phyloP scores from a whole-genome alignment of 768 basidiomycete genomes.

The Agaricus bisporus region DNA sequence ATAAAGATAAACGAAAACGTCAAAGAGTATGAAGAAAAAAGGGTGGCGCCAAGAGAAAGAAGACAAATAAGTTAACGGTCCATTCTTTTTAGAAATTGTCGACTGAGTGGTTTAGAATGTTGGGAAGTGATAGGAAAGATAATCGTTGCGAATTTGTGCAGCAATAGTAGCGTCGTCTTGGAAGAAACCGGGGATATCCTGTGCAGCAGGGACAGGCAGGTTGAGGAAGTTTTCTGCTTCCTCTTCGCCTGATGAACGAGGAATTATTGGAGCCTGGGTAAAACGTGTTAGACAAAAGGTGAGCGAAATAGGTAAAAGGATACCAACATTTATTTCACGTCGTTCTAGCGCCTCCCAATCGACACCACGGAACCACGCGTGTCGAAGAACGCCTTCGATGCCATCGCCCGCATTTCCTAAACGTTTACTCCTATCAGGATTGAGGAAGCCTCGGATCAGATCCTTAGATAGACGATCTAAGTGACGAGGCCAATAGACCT shows the following conservation, averaged over 20 bases:
- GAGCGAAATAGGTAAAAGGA: background rate
- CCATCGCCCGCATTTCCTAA: slow-evolving; percentile 92
- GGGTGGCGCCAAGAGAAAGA: background rate
- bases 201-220: slow-evolving; percentile 66
- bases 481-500: slow-evolving; percentile 85
- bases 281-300: background rate
- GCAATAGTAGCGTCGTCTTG: slow-evolving; percentile 54
- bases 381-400: slow-evolving; percentile 83
- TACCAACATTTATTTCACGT: slow-evolving; percentile 74
- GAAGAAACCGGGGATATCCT: slow-evolving; percentile 76
- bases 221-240: slow-evolving; percentile 86
- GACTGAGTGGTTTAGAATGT: slow-evolving; percentile 50
- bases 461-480: slow-evolving; percentile 89
- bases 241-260: slow-evolving; percentile 70
- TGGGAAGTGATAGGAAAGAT: slow-evolving; percentile 64
- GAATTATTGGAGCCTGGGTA: slow-evolving; percentile 77
- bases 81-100: background rate
- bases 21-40: background rate
- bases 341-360: slow-evolving; percentile 88
- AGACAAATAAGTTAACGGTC: background rate
- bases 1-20: slow-evolving; percentile 11
- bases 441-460: slow-evolving; percentile 82
- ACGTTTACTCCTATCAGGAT: slow-evolving; percentile 87
- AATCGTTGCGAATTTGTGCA: slow-evolving; percentile 60
- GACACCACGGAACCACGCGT: slow-evolving; percentile 94